Evolutionary conservation across 768 basidiomycete species (phyloP), one percentile per base, ranked within the genome.

Genomic region (Psilocybe cubensis): DNA sequence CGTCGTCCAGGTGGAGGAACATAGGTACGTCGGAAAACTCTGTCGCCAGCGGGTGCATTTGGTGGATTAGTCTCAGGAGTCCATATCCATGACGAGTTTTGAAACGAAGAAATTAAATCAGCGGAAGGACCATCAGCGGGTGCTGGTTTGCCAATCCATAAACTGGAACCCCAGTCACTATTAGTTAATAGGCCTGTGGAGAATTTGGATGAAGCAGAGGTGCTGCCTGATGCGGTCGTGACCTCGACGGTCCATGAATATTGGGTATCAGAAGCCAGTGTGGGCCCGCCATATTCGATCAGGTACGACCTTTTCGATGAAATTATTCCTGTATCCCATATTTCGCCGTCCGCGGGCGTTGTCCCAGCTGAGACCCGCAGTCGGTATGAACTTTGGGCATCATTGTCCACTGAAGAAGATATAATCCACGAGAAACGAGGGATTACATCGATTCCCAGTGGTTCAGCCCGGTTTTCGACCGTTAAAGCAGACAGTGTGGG

Each of bases 1-100:
- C 52, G 58, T 52, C 70, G 71, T 7, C 69, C 68, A 12, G 21
- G 55, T 0, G 71, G 70, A 0, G 69, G 40, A 1, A 58, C 38
- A 56, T 61, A 68, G 0, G 67, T 69, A 45, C 67, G 67, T n/a
- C 73, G 70, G 50, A 74, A 69, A 8, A 67, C 73, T n/a, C 66
- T 59, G 21, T 64, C 65, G 11, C 60, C 67, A 7, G 67, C 17
- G 18, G 67, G 65, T 6, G 63, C 61, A 49, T 65, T 61, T 1
- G 62, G 61, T 20, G 62, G 41, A 18, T 62, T 50, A n/a, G 62
- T 29, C 56, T 70, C 70, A 5, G 54, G 20, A 1, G 70, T 69
- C 70, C 70, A 73, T 20, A 73, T 73, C 70, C 72, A 71, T 1
- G 62, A 64, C 25, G 65, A 58, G 27, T 43, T 28, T 3, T 59